phyloP scores from a whole-genome alignment of 2,329 filamentous ascomycete species.

The Aspergillus hiratsukae region DNA sequence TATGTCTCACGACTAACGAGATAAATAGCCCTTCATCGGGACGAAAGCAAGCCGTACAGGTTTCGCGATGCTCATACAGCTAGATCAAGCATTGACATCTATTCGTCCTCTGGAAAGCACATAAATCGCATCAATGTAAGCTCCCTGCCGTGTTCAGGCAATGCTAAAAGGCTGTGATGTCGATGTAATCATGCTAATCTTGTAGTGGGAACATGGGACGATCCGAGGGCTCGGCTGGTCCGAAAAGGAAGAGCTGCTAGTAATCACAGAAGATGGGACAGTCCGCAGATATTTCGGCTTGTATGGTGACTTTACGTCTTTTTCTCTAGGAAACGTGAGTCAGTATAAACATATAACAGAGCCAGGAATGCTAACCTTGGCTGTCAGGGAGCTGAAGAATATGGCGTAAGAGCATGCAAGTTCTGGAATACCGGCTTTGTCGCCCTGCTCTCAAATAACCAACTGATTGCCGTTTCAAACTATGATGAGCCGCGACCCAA shows the following conservation, averaged over 20 bases:
- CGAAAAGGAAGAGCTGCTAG: constrained; percentile 85
- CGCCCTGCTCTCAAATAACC: constrained; percentile 82
- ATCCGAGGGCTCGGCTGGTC: constrained; percentile 94
- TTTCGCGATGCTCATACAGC: constrained; percentile 67
- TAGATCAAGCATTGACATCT: constrained; percentile 87
- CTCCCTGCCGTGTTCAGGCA: background rate
- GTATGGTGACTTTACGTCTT: constrained; percentile 93
- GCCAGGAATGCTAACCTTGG: constrained; percentile 9
- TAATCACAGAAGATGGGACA: constrained; percentile 83
- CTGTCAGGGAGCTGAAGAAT: constrained; percentile 69
- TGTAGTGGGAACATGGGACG: constrained; percentile 77
- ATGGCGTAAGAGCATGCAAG: constrained; percentile 79
- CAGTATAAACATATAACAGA: background rate
- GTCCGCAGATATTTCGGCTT: constrained; percentile 87
- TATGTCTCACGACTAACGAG: constrained; percentile 1
- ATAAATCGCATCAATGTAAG: constrained; percentile 69
- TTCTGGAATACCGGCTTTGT: constrained; percentile 95
- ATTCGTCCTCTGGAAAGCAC: constrained; percentile 85
- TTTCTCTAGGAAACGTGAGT: constrained; percentile 73
- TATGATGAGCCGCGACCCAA: constrained; percentile 90
- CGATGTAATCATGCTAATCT: background rate
- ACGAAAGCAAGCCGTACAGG: constrained; percentile 77
- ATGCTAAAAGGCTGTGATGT: background rate
- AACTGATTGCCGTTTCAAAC: constrained; percentile 76
- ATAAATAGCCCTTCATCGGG: constrained; percentile 73